Percentiles rank a stretch among this genome's conserved stretches.
Evolutionary conservation across 2,329 filamentous ascomycete genomes (phyloP).

Genomic region (Leptographium wingfieldii): DNA sequence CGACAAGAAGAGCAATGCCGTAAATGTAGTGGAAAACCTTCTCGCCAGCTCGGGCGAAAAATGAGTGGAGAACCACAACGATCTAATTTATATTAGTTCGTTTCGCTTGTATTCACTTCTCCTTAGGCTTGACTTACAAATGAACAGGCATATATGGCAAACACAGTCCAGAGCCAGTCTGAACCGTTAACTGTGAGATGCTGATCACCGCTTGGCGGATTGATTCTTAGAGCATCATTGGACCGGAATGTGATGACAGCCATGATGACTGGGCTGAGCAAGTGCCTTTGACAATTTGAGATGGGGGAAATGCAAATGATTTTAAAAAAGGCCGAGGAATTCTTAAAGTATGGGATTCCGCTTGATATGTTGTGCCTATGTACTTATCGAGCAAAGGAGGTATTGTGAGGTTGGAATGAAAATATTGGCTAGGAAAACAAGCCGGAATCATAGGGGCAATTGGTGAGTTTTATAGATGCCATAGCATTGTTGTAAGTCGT

Average conservation of each 20-base stretch:
- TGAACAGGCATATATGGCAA: conserved; percentile 31
- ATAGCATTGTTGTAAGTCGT: neutral
- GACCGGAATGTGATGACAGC: conserved; percentile 17
- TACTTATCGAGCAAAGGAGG: neutral
- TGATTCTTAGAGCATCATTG: conserved; percentile 34
- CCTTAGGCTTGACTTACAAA: conserved; percentile 24
- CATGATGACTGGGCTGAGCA: conserved; percentile 16
- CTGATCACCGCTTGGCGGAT: conserved; percentile 29
- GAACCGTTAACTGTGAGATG: conserved; percentile 33
- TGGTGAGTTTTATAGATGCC: neutral
- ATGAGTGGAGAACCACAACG: conserved; percentile 27
- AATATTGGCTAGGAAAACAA: neutral
- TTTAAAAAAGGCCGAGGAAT: no score
- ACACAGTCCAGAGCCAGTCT: conserved; percentile 42
- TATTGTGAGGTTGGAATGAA: neutral
- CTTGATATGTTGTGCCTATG: neutral
- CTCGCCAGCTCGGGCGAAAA: conserved; percentile 31
- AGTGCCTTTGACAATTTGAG: neutral
- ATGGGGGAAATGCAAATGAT: no score
- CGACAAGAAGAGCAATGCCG: conserved; percentile 34
- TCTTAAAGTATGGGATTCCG: neutral
- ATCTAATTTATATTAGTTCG: conserved; percentile 12
- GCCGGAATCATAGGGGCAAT: neutral
- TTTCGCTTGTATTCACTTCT: neutral
- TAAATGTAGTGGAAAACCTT: conserved; percentile 46